Percentiles rank a stretch among this genome's conserved stretches.
phyloP scores from a whole-genome alignment of 1,139 yeast species.

The Lodderomyces theae region DNA sequence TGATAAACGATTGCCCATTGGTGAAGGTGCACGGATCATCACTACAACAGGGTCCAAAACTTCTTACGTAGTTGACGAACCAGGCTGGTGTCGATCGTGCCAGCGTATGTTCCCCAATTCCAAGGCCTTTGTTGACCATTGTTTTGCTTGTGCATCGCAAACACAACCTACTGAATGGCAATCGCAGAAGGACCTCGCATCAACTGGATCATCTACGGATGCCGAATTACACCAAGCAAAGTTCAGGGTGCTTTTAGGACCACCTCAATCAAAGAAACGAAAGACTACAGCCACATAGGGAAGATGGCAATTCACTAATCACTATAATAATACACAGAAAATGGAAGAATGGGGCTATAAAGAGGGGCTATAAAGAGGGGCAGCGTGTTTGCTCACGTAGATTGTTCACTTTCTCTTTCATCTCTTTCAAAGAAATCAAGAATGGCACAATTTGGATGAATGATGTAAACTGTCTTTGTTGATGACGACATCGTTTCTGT shows the following conservation, averaged over 20 bases:
- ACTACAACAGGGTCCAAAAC: too few relatives aligned
- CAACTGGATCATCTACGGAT: not conserved
- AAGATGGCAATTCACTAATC: not conserved
- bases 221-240: constrained; percentile 8
- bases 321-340: not conserved
- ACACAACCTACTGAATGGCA: constrained; percentile 29
- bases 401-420: not conserved
- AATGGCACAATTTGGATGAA: constrained; percentile 89
- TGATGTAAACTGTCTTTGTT: constrained; percentile 51
- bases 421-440: constrained; percentile 50
- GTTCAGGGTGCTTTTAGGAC: constrained; percentile 12
- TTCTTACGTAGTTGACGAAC: too few relatives aligned
- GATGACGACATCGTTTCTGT: constrained; percentile 19
- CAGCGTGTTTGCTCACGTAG: not conserved
- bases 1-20: constrained; percentile 32
- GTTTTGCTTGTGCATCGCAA: constrained; percentile 56
- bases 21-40: too few relatives aligned
- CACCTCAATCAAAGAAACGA: not conserved
- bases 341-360: too few relatives aligned
- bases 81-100: constrained; percentile 67
- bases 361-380: constrained; percentile 2
- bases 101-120: constrained; percentile 56
- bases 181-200: not conserved
- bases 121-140: constrained; percentile 63
- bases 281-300: not conserved